Base-by-base conservation (phyloP, 306 rosid genomes). In the Acacia acuminata region DNA sequence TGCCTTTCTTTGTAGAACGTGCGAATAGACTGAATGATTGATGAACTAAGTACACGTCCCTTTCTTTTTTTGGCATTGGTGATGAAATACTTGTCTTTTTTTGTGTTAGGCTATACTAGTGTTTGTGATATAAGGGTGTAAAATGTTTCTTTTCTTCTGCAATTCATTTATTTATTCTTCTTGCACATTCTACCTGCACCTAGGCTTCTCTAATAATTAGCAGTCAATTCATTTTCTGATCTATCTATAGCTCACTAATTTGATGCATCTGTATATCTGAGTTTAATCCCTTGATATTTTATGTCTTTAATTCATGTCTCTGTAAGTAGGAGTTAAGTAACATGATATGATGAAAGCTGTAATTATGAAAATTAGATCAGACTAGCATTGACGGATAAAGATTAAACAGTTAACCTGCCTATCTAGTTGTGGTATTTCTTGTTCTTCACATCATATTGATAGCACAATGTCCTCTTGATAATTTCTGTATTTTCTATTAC, bases 381-480 rank as follows among this genome's bases (percentile, higher is more conserved):
- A 79, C 63, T 47, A 43, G 38, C 61, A 6, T 15, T 74, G 69
- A 16, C 51, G 20, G n/a, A 43, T 25, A 25, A 27, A 16, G 76
- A 58, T 40, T 40, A 51, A 43, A 61, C 20, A 66, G 63, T 60
- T 48, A 71, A 56, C 30, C 48, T 68, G 40, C 76, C 44, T 80
- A 65, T 58, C 56, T 44, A 72, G 79, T 63, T 76, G 55, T 76
- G 83, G 44, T 71, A 71, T 60, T 78, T 27, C 32, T 80, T 74
- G 8, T 43, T 74, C 72, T 24, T 17, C 42, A 38, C 55, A 47
- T 38, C 74, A 27, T 50, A 48, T 63, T 44, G 74, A 64, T 61
- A 48, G 73, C 36, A 70, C 77, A 75, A 61, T 47, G 2, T 50
- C 74, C 67, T 71, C 48, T 56, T 45, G 58, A 72, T 72, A 47